Percentiles rank a stretch among this genome's conserved stretches.
Evolutionary conservation across 1,284 basidiomycete genomes (phyloP).

Genomic region (Sporisorium scitamineum): DNA sequence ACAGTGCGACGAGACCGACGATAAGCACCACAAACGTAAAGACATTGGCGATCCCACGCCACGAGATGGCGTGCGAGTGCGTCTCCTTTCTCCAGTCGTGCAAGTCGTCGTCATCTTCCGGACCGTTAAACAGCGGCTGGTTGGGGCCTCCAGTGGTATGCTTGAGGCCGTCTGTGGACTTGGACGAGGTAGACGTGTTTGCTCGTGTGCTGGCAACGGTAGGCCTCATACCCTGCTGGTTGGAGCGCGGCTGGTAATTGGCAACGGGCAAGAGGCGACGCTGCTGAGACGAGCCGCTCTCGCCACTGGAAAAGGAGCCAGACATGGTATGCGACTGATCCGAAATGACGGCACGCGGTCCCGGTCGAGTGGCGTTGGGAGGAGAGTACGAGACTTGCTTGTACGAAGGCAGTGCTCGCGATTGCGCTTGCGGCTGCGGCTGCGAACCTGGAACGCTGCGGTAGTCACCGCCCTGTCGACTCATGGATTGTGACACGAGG

Average conservation of each 20-base stretch:
- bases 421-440: constrained; percentile 4
- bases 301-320: constrained; percentile 41
- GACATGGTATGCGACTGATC: constrained; percentile 23
- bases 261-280: constrained; percentile 26
- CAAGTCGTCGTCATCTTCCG: constrained; percentile 58
- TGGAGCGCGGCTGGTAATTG: constrained; percentile 16
- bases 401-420: constrained; percentile 32
- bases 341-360: constrained; percentile 2
- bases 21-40: constrained; percentile 41
- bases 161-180: constrained; percentile 26
- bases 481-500: constrained; percentile 14
- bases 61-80: constrained; percentile 33
- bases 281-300: constrained; percentile 22
- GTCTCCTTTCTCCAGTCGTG: constrained; percentile 51
- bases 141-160: constrained; percentile 20
- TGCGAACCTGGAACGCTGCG: constrained; percentile 22
- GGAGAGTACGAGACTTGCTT: constrained; percentile 39
- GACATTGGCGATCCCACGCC: constrained; percentile 53
- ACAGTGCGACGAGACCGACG: constrained; percentile 49
- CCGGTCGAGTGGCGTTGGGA: constrained; percentile 14
- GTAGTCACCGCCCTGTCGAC: constrained; percentile 18
- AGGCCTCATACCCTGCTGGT: background rate
- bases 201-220: constrained; percentile 3
- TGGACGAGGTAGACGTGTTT: constrained; percentile 19
- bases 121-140: constrained; percentile 27